Percentiles rank a stretch among this genome's conserved stretches.
Evolutionary conservation across 208 protist genomes (phyloP).

Genomic region (Leptomonas pyrrhocoris): DNA sequence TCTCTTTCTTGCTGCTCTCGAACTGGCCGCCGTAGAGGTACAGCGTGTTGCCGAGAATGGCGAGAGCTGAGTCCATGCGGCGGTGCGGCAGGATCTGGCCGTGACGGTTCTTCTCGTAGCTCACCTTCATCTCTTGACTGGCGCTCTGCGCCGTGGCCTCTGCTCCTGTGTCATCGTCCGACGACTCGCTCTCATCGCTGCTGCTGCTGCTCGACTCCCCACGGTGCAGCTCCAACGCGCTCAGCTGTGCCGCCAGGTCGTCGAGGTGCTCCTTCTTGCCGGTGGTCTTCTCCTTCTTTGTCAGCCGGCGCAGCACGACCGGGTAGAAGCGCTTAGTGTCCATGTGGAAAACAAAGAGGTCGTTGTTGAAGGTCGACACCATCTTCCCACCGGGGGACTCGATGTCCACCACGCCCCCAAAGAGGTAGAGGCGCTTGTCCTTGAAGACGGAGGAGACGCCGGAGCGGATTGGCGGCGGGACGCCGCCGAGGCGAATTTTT

Average conservation of each 20-base stretch:
- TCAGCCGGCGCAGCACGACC: slow-evolving; percentile 61
- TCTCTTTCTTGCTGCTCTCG: slow-evolving; percentile 85
- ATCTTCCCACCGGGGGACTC: slow-evolving; percentile 84
- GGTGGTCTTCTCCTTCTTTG: slow-evolving; percentile 10
- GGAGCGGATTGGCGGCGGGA: slow-evolving; percentile 87
- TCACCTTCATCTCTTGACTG: slow-evolving; percentile 60
- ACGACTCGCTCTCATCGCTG: slow-evolving; percentile 25
- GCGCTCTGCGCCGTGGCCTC: not conserved
- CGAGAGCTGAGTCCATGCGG: slow-evolving; percentile 82
- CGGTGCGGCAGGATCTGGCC: slow-evolving; percentile 79
- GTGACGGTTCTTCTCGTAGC: slow-evolving; percentile 66
- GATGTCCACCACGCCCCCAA: slow-evolving; percentile 91
- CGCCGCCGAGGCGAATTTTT: slow-evolving; percentile 75
- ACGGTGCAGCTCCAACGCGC: slow-evolving; percentile 52
- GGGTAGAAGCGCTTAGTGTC: slow-evolving; percentile 89
- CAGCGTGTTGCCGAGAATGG: slow-evolving; percentile 67
- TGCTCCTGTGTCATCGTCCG: slow-evolving; percentile 34
- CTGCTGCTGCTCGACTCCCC: slow-evolving; percentile 33
- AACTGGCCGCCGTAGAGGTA: slow-evolving; percentile 92
- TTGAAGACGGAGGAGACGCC: slow-evolving; percentile 66
- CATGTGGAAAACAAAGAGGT: slow-evolving; percentile 93
- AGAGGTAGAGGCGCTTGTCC: slow-evolving; percentile 89
- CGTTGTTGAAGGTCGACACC: slow-evolving; percentile 90
- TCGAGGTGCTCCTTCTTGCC: slow-evolving; percentile 29
- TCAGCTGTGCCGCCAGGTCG: slow-evolving; percentile 64